A percentile compares a stretch with the other conserved stretches of the same genome.
Conservation (phyloP, 441 rosid genomes). For the Viola pubescens region DNA sequence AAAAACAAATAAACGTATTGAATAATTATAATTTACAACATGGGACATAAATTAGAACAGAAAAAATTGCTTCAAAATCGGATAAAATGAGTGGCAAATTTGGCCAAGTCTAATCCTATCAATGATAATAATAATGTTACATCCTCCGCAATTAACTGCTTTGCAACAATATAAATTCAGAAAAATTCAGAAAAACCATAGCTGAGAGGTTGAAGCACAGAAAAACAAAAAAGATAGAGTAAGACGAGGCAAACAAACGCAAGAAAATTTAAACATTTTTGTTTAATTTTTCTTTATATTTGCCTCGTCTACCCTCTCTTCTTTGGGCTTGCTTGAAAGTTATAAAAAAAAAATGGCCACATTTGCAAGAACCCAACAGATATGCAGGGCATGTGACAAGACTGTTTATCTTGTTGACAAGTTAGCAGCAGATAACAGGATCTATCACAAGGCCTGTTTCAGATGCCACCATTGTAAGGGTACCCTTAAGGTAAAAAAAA, state of each 20-base stretch:
- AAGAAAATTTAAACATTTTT: no score
- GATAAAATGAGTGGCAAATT: conserved; percentile 25
- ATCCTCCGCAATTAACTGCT: conserved; percentile 24
- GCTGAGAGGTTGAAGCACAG: no score
- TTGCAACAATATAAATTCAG: no score
- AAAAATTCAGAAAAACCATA: no score
- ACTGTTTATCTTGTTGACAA: conserved; percentile 54
- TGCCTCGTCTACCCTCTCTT: not conserved
- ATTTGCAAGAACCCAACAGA: conserved; percentile 43
- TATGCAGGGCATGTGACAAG: conserved; percentile 49
- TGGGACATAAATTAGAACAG: not conserved
- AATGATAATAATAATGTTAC: conserved; percentile 18
- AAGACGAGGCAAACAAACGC: no score
- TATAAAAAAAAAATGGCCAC: conserved; percentile 24
- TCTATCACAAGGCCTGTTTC: conserved; percentile 50
- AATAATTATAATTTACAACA: not conserved
- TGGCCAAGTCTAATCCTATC: conserved; percentile 16
- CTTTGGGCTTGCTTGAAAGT: not conserved
- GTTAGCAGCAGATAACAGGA: conserved; percentile 38
- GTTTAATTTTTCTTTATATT: not conserved
- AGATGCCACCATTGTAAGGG: conserved; percentile 55
- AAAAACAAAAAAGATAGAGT: no score
- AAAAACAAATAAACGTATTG: not conserved
- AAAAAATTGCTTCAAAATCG: conserved; percentile 26
- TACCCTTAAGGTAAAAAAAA: conserved; percentile 45